phyloP scores from a whole-genome alignment of 768 basidiomycete species.

The Phaffia tasmanica region DNA sequence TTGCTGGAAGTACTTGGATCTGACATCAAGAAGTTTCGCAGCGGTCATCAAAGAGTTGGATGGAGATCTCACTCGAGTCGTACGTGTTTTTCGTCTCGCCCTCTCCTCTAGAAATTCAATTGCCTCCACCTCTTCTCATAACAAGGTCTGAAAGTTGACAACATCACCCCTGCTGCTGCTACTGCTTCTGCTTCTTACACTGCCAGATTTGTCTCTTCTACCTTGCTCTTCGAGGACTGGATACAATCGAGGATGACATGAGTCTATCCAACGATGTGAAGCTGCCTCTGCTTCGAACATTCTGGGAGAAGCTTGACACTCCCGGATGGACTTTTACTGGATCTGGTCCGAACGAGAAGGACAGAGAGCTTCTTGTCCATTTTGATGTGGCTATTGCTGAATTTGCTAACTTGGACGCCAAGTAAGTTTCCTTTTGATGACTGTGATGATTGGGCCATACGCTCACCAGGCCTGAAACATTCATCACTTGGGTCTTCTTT shows the following conservation, averaged over 20 bases:
- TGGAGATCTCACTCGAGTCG: conserved; percentile 82
- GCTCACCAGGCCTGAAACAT: background rate
- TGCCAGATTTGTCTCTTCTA: conserved; percentile 85
- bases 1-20: conserved; percentile 82
- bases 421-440: conserved; percentile 40
- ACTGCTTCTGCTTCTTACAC: background rate
- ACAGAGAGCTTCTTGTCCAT: conserved; percentile 69
- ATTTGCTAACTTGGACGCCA: conserved; percentile 54
- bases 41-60: conserved; percentile 93
- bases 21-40: conserved; percentile 78
- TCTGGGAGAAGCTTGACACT: conserved; percentile 65
- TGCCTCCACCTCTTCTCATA: background rate
- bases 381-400: conserved; percentile 74
- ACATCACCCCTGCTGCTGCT: background rate
- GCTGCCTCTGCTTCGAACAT: conserved; percentile 68
- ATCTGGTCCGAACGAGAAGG: conserved; percentile 75
- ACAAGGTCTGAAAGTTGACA: background rate
- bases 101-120: background rate
- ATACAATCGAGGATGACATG: conserved; percentile 99
- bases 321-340: conserved; percentile 80
- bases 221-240: conserved; percentile 82
- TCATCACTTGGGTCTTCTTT: background rate
- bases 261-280: conserved; percentile 76
- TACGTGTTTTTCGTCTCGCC: conserved; percentile 43
- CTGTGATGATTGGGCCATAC: background rate